These are phyloP conservation scores for Sporothrix brunneoviolacea DNA, from an alignment of 2,329 filamentous ascomycete species.

Conservation along the genomic window DNA sequence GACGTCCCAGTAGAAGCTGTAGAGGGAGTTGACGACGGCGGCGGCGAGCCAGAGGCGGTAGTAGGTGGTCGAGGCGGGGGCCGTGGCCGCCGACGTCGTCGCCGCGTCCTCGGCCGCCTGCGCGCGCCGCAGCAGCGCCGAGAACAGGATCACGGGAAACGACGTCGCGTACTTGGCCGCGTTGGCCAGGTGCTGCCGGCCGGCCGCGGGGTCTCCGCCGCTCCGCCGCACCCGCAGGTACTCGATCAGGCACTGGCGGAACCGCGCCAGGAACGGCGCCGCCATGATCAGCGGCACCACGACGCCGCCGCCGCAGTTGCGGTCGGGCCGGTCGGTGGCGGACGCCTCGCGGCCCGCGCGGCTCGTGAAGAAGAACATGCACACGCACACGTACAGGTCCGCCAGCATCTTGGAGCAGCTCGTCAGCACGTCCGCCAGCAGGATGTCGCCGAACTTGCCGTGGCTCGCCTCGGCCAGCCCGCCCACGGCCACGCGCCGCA, in stretches of 20 bases:
- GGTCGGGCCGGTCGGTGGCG: slow-evolving; percentile 74
- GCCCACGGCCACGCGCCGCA: slow-evolving; percentile 74
- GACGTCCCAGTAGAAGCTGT: slow-evolving; percentile 99
- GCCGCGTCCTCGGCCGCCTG: slow-evolving; percentile 30
- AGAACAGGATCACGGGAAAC: slow-evolving; percentile 83
- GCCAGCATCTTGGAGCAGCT: slow-evolving; percentile 90
- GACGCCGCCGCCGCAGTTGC: slow-evolving; percentile 70
- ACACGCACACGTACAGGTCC: slow-evolving; percentile 80
- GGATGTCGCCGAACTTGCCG: slow-evolving; percentile 89
- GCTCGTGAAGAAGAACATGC: slow-evolving; percentile 70
- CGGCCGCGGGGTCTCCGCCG: no score
- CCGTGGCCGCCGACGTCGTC: background rate
- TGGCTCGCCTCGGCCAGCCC: slow-evolving; percentile 80
- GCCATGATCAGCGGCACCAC: slow-evolving; percentile 80
- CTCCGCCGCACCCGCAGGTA: slow-evolving; percentile 66
- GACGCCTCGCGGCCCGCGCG: slow-evolving; percentile 45
- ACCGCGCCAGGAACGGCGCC: slow-evolving; percentile 74
- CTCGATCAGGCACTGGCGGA: slow-evolving; percentile 89
- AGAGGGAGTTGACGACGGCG: slow-evolving; percentile 76
- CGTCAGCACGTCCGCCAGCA: slow-evolving; percentile 89
- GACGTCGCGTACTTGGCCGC: slow-evolving; percentile 90
- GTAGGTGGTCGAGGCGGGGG: slow-evolving; percentile 31
- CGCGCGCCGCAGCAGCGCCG: slow-evolving; percentile 62
- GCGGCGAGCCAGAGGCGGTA: slow-evolving; percentile 62
- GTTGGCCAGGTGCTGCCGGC: slow-evolving; percentile 85